Evolutionary conservation across 805 yeast species (phyloP).

Genomic region (Tetrapisispora nanseiensis): DNA sequence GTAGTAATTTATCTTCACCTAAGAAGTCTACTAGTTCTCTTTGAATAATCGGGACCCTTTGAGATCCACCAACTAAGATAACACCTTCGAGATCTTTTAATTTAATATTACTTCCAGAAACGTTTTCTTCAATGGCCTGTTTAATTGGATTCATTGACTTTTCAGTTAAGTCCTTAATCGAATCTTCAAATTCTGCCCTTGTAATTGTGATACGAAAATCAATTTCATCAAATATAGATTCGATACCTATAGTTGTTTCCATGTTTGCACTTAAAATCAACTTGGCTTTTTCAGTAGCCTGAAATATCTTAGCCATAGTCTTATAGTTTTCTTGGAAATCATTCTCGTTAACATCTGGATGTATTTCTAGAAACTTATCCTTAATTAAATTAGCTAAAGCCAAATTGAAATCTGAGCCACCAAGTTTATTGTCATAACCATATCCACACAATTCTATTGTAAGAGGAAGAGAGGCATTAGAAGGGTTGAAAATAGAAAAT

Average conservation of each 20-base stretch:
- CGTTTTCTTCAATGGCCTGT: slow-evolving; percentile 36
- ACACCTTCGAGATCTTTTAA: slow-evolving; percentile 47
- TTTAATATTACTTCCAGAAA: slow-evolving; percentile 19
- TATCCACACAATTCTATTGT: slow-evolving; percentile 60
- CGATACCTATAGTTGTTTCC: slow-evolving; percentile 71
- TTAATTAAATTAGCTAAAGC: slow-evolving; percentile 52
- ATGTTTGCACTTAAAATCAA: slow-evolving; percentile 76
- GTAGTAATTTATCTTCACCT: slow-evolving; percentile 48
- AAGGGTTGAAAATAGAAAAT: slow-evolving; percentile 44
- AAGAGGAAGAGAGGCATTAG: slow-evolving; percentile 33
- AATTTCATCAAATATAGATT: slow-evolving; percentile 58
- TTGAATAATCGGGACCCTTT: slow-evolving; percentile 84
- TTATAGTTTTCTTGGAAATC: slow-evolving; percentile 41
- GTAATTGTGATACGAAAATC: slow-evolving; percentile 63
- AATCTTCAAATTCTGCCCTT: slow-evolving; percentile 71
- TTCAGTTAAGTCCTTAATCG: slow-evolving; percentile 22
- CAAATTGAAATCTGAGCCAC: slow-evolving; percentile 68
- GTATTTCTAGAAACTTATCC: slow-evolving; percentile 43
- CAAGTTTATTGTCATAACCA: slow-evolving; percentile 56
- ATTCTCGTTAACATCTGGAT: slow-evolving; percentile 32
- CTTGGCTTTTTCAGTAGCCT: slow-evolving; percentile 84
- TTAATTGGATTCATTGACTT: slow-evolving; percentile 46
- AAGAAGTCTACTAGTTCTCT: slow-evolving; percentile 42
- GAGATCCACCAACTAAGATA: slow-evolving; percentile 81
- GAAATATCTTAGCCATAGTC: slow-evolving; percentile 58